Conservation (phyloP, 495 filamentous ascomycete genomes). For the Hyaloscypha bicolor region DNA sequence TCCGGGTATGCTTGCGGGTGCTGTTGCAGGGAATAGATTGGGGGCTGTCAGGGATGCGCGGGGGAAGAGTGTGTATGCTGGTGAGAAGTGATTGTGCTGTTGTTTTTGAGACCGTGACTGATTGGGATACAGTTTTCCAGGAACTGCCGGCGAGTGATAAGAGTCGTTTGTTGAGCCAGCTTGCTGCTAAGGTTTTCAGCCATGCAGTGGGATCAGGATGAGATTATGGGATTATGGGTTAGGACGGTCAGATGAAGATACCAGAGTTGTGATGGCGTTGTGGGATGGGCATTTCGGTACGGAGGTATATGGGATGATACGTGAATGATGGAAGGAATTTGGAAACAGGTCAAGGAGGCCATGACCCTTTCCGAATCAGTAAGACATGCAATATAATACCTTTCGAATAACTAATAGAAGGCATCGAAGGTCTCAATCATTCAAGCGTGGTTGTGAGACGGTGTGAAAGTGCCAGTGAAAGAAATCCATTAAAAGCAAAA, state of each 20-base stretch:
- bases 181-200: constrained; percentile 73
- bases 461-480: not conserved
- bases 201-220: constrained; percentile 37
- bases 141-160: constrained; percentile 82
- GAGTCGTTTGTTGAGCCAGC: constrained; percentile 72
- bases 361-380: not conserved
- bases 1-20: constrained; percentile 85
- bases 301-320: not conserved
- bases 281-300: not conserved
- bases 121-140: constrained; percentile 51
- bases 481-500: constrained; percentile 13
- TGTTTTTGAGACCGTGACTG: not conserved
- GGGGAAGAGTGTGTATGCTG: constrained; percentile 94
- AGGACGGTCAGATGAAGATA: not conserved
- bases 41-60: constrained; percentile 85
- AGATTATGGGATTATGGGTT: not conserved
- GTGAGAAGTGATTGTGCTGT: constrained; percentile 3
- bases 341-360: not conserved
- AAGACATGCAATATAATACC: not conserved
- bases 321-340: not conserved
- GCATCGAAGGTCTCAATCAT: not conserved
- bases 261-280: not conserved
- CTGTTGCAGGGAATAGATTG: constrained; percentile 87
- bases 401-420: no score
- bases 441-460: not conserved